Conservation (phyloP, 352 stramenopile species). For the Globisporangium yorkense region DNA sequence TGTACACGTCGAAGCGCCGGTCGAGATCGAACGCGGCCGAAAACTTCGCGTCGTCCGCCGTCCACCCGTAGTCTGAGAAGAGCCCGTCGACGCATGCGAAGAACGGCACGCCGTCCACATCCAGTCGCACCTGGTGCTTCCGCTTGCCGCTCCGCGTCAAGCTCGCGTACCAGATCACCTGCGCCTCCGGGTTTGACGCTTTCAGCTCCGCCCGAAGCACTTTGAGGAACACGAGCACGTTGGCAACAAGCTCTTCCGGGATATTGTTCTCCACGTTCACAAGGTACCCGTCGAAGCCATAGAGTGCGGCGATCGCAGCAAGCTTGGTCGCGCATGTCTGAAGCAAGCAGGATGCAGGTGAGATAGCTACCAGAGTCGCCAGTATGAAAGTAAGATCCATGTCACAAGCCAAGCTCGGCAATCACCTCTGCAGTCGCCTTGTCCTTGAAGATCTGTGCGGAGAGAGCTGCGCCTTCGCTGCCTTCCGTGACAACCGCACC, state of each 20-base stretch:
- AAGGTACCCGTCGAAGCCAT: constrained; percentile 57
- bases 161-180: constrained; percentile 55
- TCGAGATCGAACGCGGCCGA: constrained; percentile 34
- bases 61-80: constrained; percentile 51
- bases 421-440: constrained; percentile 21
- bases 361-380: background rate
- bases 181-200: constrained; percentile 17
- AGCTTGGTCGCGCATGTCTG: constrained; percentile 32
- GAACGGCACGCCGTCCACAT: constrained; percentile 29
- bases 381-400: background rate
- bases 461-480: constrained; percentile 20
- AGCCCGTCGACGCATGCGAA: constrained; percentile 41
- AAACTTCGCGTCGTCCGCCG: constrained; percentile 31
- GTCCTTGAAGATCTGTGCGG: constrained; percentile 23
- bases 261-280: constrained; percentile 57
- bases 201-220: constrained; percentile 21
- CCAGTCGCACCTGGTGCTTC: constrained; percentile 30
- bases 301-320: constrained; percentile 26
- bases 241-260: constrained; percentile 14
- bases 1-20: constrained; percentile 49
- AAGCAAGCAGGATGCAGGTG: background rate
- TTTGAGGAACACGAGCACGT: constrained; percentile 30
- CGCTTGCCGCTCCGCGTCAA: constrained; percentile 27
- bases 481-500: constrained; percentile 45
- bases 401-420: background rate